Conservation (phyloP, 306 rosid species). For the Dalbergia cochinchinensis region DNA sequence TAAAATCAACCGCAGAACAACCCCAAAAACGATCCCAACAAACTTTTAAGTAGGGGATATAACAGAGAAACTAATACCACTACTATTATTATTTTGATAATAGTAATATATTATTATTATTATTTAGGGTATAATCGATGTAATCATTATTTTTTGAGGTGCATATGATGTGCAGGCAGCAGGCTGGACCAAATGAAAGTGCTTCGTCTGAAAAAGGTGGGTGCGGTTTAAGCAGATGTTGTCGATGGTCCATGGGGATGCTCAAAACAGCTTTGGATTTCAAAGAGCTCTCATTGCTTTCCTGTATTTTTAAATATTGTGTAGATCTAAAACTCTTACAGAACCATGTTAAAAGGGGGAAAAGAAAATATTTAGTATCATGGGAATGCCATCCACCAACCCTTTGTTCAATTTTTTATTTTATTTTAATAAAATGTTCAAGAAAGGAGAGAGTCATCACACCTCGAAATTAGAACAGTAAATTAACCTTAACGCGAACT, state of each 20-base stretch:
- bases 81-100: no score
- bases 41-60: no score
- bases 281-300: not conserved
- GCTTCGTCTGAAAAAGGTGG: conserved; percentile 41
- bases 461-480: no score
- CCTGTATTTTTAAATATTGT: not conserved
- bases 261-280: conserved; percentile 20
- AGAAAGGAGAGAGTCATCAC: no score
- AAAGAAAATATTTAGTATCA: not conserved
- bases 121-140: not conserved
- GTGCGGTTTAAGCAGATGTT: conserved; percentile 26
- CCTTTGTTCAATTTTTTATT: no score
- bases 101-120: no score
- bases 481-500: no score
- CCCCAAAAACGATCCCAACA: no score
- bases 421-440: no score
- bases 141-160: conserved; percentile 31
- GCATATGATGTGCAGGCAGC: conserved; percentile 35
- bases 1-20: no score
- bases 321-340: not conserved
- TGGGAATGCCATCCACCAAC: not conserved
- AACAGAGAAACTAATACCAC: no score
- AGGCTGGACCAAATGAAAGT: conserved; percentile 48
- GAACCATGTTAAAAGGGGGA: not conserved
- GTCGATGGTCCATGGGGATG: conserved; percentile 43